Percentiles rank a stretch among this genome's conserved stretches.
phyloP scores from a whole-genome alignment of 106 monocot genomes.

The Dendrobium officinale region DNA sequence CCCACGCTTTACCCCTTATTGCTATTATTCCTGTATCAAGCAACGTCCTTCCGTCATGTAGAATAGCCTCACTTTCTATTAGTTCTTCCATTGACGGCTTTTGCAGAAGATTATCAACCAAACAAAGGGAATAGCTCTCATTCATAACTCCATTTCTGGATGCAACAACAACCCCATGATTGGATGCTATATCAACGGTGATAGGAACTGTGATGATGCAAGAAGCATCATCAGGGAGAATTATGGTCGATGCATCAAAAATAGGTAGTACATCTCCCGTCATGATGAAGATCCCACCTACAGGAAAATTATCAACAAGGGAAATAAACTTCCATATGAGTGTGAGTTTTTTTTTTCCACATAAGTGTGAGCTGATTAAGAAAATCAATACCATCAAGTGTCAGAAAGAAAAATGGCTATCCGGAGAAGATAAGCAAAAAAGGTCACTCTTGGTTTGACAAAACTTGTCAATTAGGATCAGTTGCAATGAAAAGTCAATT shows the following conservation, averaged over 20 bases:
- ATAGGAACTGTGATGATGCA: constrained; percentile 91
- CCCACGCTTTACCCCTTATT: constrained; percentile 86
- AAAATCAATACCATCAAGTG: not conserved
- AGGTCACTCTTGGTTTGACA: not conserved
- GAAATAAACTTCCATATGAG: not conserved
- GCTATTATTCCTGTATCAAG: constrained; percentile 97
- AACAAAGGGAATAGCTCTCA: constrained; percentile 42
- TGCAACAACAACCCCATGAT: constrained; percentile 92
- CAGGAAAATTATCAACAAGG: constrained; percentile 9
- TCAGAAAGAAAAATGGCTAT: not conserved
- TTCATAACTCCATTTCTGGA: constrained; percentile 28
- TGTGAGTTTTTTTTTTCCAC: too few relatives aligned
- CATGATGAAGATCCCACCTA: constrained; percentile 98
- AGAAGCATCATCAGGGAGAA: constrained; percentile 74
- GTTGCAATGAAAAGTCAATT: not conserved
- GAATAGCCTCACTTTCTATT: constrained; percentile 59
- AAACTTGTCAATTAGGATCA: not conserved
- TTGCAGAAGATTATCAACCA: constrained; percentile 87
- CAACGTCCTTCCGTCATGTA: constrained; percentile 76
- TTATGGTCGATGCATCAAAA: constrained; percentile 80
- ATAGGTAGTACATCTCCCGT: constrained; percentile 98
- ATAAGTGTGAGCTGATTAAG: too few relatives aligned
- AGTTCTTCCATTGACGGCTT: constrained; percentile 75
- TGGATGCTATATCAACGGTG: constrained; percentile 78
- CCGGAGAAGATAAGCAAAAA: not conserved